A percentile compares a stretch with the other conserved stretches of the same genome.
These are phyloP conservation scores for Hypocrella siamensis DNA, from an alignment of 2,329 filamentous ascomycete genomes.

Conservation along the genomic window DNA sequence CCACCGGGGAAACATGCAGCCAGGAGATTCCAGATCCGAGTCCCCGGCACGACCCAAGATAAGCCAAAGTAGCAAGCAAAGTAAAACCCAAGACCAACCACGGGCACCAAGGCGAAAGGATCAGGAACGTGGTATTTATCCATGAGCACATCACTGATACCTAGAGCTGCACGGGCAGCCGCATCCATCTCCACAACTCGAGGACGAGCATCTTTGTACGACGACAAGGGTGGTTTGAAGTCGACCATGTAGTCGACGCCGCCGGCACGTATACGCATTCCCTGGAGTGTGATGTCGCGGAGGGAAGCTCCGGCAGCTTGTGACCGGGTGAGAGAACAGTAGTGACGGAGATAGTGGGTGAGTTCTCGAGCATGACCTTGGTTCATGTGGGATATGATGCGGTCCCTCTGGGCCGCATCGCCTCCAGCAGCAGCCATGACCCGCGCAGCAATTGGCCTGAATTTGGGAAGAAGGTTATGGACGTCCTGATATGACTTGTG, in stretches of 20 bases:
- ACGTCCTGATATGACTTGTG: no score
- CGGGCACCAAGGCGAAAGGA: constrained; percentile 33
- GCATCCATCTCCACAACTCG: constrained; percentile 58
- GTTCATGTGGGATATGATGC: constrained; percentile 70
- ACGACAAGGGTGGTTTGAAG: constrained; percentile 55
- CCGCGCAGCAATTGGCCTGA: no score
- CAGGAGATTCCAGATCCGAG: constrained; percentile 30
- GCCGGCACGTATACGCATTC: constrained; percentile 44
- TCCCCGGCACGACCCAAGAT: constrained; percentile 36
- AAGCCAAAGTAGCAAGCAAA: constrained; percentile 31
- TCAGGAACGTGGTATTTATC: constrained; percentile 23
- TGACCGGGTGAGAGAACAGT: constrained; percentile 38
- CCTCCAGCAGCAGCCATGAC: constrained; percentile 8
- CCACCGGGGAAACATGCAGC: constrained; percentile 40
- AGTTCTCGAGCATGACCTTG: constrained; percentile 62
- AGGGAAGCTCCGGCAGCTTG: constrained; percentile 36
- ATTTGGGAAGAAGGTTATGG: no score
- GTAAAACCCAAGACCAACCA: constrained; percentile 38
- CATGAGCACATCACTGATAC: constrained; percentile 32
- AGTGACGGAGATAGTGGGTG: constrained; percentile 62
- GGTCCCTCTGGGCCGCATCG: constrained; percentile 15
- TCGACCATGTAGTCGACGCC: constrained; percentile 35
- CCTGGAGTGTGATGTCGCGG: constrained; percentile 45
- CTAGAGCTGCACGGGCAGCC: constrained; percentile 40
- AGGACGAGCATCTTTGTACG: constrained; percentile 49